Base-by-base conservation (phyloP, 1,139 yeast species). In the Blastobotrys niveus region DNA sequence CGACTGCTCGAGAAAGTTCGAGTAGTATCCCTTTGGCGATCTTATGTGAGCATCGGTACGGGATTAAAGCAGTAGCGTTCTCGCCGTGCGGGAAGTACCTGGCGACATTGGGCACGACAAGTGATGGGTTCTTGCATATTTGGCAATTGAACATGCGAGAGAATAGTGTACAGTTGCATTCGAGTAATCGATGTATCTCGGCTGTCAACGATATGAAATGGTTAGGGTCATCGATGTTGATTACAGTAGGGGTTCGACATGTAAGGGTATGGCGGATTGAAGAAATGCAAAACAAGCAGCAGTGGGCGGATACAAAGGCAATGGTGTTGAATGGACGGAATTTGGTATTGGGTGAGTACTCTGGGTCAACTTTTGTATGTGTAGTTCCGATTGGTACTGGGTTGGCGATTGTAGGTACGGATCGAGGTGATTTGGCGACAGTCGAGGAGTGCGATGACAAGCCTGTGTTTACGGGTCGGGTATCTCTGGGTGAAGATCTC, bases 71-170 rank as follows among this genome's bases (percentile, higher is more conserved):
- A 7, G 55, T 82, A 14, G 64, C 67, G n/a, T 82, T 82, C 54
- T 75, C 84, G 0, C 77, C 79, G 0, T 76, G 79, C 51, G 79
- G 81, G 47, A 65, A 61, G 32, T 67, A 56, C 48, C 63, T 82
- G 34, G 74, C 82, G 30, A 77, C 85, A 2, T 62, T 81, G 45
- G 89, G 89, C 0, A 65, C 73, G 12, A 65, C 78, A 1, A 79
- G 78, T 52, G 89, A 82, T 56, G 87, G 88, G 2, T 79, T 71
- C 48, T 56, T 82, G 14, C 75, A 78, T 52, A 62, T 82, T 3
- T 82, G 89, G 89, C 66, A 62, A 38, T 48, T 76, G 17, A 53
- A 52, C 5, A 58, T 51, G 25, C 51, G 51, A 30, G 63, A 55
- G 17, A 38, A 48, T 48, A 21, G 48, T 14, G 58, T 53, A 34